Percentiles rank a stretch among this genome's conserved stretches.
phyloP scores from a whole-genome alignment of 495 filamentous ascomycete genomes.

The Penicillium lividum region DNA sequence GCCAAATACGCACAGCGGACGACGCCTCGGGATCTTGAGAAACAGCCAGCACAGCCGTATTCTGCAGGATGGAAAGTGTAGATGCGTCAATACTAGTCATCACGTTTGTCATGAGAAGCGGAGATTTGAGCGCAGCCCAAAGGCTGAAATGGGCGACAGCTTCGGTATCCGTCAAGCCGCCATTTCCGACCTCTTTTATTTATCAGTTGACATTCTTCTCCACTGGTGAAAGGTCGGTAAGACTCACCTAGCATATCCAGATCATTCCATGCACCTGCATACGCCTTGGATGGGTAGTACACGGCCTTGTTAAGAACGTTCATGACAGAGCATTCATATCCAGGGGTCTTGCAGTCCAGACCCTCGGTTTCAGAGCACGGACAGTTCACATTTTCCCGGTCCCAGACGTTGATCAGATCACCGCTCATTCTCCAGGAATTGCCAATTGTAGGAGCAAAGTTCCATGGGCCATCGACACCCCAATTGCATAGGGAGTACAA shows the following conservation, averaged over 20 bases:
- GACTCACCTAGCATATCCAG: constrained; percentile 55
- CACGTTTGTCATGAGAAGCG: constrained; percentile 38
- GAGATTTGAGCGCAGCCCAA: constrained; percentile 39
- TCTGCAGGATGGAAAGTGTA: constrained; percentile 38
- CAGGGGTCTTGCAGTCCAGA: constrained; percentile 49
- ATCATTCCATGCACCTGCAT: constrained; percentile 39
- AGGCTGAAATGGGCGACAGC: constrained; percentile 37
- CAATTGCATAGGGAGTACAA: constrained; percentile 65
- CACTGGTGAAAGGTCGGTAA: too few relatives aligned
- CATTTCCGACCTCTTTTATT: constrained; percentile 63
- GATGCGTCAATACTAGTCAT: constrained; percentile 28
- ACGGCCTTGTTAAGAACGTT: constrained; percentile 53
- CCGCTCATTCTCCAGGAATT: constrained; percentile 60
- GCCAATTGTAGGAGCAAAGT: constrained; percentile 57
- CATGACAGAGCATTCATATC: constrained; percentile 56
- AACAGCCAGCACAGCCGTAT: constrained; percentile 48
- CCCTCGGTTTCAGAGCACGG: constrained; percentile 38
- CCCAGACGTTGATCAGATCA: constrained; percentile 37
- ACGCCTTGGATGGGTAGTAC: constrained; percentile 32
- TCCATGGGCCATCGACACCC: constrained; percentile 52
- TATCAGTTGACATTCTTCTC: not conserved
- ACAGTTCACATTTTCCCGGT: constrained; percentile 34
- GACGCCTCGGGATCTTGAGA: constrained; percentile 44
- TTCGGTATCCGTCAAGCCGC: constrained; percentile 48
- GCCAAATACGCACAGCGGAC: constrained; percentile 42